Percentiles rank a stretch among this genome's conserved stretches.
These are phyloP conservation scores for Suillus hirtellus DNA, from an alignment of 768 basidiomycete genomes.

Conservation along the genomic window DNA sequence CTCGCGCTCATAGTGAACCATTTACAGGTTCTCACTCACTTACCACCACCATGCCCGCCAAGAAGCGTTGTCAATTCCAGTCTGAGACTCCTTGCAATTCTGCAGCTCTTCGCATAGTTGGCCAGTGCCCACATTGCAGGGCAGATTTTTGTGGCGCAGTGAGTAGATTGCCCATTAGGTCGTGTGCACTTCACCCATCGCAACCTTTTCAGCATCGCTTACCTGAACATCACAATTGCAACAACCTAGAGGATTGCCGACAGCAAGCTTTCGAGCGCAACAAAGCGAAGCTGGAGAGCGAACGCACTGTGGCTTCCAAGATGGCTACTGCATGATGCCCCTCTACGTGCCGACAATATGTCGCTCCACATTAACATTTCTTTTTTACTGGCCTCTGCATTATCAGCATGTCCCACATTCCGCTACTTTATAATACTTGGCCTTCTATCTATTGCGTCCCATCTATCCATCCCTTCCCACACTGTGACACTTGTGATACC, in stretches of 20 bases:
- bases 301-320: conserved; percentile 85
- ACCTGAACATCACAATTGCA: conserved; percentile 86
- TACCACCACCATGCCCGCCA: conserved; percentile 61
- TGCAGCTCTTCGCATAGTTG: conserved; percentile 81
- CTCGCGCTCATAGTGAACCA: not conserved
- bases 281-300: conserved; percentile 85
- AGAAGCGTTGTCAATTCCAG: conserved; percentile 84
- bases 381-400: conserved; percentile 5
- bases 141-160: conserved; percentile 77
- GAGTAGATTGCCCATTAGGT: conserved; percentile 31
- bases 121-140: conserved; percentile 80
- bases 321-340: conserved; percentile 68
- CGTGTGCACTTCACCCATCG: conserved; percentile 18
- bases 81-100: conserved; percentile 60
- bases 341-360: conserved; percentile 3
- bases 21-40: conserved; percentile 10
- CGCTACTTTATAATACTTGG: conserved; percentile 4
- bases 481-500: conserved; percentile 5
- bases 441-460: conserved; percentile 5
- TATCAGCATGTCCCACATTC: conserved; percentile 4
- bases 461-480: conserved; percentile 1
- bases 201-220: conserved; percentile 67
- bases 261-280: conserved; percentile 88
- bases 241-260: conserved; percentile 79
- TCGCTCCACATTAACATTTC: not conserved